Evolutionary conservation across 129 eudicot species (phyloP).

Genomic region (Tagetes erecta): DNA sequence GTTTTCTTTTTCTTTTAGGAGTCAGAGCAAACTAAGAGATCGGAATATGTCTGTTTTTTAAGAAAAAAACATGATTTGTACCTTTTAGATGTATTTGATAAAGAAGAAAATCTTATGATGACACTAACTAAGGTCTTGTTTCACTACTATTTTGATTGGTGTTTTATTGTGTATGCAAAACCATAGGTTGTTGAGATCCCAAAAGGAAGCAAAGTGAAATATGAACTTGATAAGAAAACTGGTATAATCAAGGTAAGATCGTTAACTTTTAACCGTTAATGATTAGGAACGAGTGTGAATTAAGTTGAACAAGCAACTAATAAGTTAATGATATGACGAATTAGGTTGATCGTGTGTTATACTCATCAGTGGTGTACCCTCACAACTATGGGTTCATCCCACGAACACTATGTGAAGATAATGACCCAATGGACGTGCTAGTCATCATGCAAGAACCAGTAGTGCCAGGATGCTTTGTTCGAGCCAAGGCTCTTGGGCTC

Average conservation of each 20-base stretch:
- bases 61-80: too few relatives aligned
- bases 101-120: too few relatives aligned
- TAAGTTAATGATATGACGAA: not conserved
- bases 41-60: too few relatives aligned
- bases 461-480: conserved; percentile 84
- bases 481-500: conserved; percentile 88
- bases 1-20: not conserved
- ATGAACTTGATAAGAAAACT: conserved; percentile 85
- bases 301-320: not conserved
- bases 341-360: conserved; percentile 78
- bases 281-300: too few relatives aligned
- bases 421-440: conserved; percentile 83
- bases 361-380: conserved; percentile 90
- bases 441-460: conserved; percentile 96
- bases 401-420: conserved; percentile 81
- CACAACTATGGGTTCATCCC: conserved; percentile 89
- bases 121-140: too few relatives aligned
- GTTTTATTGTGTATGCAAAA: conserved; percentile 5
- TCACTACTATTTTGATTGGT: not conserved
- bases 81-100: too few relatives aligned
- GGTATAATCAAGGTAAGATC: conserved; percentile 76
- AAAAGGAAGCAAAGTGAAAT: conserved; percentile 89
- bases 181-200: conserved; percentile 69
- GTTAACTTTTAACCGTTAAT: not conserved
- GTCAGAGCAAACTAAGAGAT: too few relatives aligned